Base-by-base conservation (phyloP, 2,329 filamentous ascomycete genomes). In the Emergomyces africanus region DNA sequence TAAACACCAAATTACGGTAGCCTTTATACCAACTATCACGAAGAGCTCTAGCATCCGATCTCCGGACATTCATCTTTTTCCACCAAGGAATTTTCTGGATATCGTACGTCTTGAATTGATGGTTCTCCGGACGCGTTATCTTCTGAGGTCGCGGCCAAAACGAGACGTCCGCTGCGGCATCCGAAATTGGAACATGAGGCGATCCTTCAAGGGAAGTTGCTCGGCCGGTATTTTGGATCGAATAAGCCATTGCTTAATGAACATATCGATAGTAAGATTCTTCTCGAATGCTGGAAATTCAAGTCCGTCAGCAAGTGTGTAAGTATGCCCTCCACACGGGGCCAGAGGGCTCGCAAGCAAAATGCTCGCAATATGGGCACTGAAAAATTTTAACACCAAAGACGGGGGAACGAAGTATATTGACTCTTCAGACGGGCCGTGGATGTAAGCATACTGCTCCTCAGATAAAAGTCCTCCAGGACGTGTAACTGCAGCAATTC, bases 21-120 rank as follows among this genome's bases (percentile, higher is more conserved):
- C 73, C 70, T 10, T 67, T 73, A 60, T 76, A 76, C 68, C 71
- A 71, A n/a, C 64, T 61, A 60, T 75, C 74, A 18, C 74, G 72
- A 50, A 75, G 62, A 5, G 63, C 59, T 8, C 74, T 68, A 28
- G 73, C 74, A 62, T 72, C 70, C 1, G 68, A 64, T 10, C 74
- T 68, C 54, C 66, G 68, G 30, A 75, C 71, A 23, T 68, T 66
- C 42, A 76, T 59, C 1, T 66, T 69, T 14, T 71, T 68, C 42
- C 62, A 67, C 74, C 74, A 76, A 1, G 74, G 74, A 14, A 76
- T 75, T 50, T 73, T 72, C 60, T 76, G 74, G 18, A 76, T 66
- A 59, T 76, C 74, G 57, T 67, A 75, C 8, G 67, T 66, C 12
- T 67, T 67, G 20, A 64, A 60, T 14, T 60, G 60, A 56, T 66